Evolutionary conservation across 1,284 basidiomycete genomes (phyloP), one percentile per base, ranked within the genome.

Genomic region (Cystobasidium slooffiae): DNA sequence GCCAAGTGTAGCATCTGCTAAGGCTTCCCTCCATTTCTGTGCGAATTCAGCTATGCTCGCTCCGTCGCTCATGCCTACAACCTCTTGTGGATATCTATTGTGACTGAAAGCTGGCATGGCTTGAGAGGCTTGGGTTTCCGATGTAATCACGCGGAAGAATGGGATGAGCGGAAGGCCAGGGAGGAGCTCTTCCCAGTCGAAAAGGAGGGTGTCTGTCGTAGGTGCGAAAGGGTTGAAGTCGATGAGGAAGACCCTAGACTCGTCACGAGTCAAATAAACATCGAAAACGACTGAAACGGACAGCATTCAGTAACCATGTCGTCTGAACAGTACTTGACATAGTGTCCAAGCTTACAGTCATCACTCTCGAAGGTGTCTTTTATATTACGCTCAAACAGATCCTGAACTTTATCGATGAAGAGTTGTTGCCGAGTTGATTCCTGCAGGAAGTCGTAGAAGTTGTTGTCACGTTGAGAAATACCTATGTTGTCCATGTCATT

Each of bases 61-160:
- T 2, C 93, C 94, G 67, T 86, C 86, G 78, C 91, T 90, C 80
- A 96, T 83, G 67, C 87, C 87, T 22, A 97, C 84, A 14, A 92
- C 91, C 80, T 98, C 95, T 51, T 92, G 86, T 1, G 95, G 96
- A 18, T 96, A 86, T 91, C 96, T 96, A 81, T 97, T 97, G 79
- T 92, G 90, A 77, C 91, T 90, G 80, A 93, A 86, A 0, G 87
- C 85, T 1, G 94, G 92, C 2, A 88, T 87, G 76, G 88, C 91
- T 66, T 86, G 84, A 43, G 83, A 86, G 0, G 87, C 89, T 2
- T 93, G 91, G 16, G 86, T 82, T 0, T 85, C 85, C 0, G 90
- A 91, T 79, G 91, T 88, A 66, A 95, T 88, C n/a, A 90, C 86
- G 24, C 87, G 86, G 31, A 94, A 82, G 61, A 86, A 83, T 0